phyloP scores from a whole-genome alignment of 768 basidiomycete genomes.

The Mycena vulgaris region DNA sequence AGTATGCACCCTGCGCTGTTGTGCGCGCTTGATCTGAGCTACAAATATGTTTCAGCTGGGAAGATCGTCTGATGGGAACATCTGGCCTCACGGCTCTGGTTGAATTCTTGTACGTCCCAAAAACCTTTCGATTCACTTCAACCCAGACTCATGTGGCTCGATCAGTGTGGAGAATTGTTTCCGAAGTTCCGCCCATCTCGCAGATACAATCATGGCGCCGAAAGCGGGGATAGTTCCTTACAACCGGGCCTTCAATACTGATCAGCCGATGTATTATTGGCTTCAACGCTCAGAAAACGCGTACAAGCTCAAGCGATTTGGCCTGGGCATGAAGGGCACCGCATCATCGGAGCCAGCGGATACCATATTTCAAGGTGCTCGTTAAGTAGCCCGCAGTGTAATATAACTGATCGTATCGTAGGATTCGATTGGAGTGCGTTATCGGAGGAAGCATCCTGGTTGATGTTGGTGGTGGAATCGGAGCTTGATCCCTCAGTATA shows the following conservation, averaged over 20 bases:
- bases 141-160: too few species aligned
- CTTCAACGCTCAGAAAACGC: conserved; percentile 43
- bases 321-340: conserved; percentile 40
- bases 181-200: not conserved
- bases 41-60: too few species aligned
- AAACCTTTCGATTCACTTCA: too few species aligned
- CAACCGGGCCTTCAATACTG: conserved; percentile 37
- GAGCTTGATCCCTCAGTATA: conserved; percentile 41
- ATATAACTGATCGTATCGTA: conserved; percentile 9
- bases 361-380: conserved; percentile 15
- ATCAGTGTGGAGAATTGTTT: too few species aligned
- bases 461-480: conserved; percentile 53
- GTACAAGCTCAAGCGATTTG: conserved; percentile 38
- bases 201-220: conserved; percentile 13
- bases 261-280: conserved; percentile 36
- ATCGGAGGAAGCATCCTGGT: conserved; percentile 42
- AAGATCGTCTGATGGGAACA: not conserved
- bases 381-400: not conserved
- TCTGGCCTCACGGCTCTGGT: conserved; percentile 24
- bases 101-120: conserved; percentile 26
- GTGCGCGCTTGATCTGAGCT: conserved; percentile 22
- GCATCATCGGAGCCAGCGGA: conserved; percentile 17
- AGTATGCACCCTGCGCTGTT: conserved; percentile 22
- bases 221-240: not conserved
- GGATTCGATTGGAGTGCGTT: conserved; percentile 48